A percentile compares a stretch with the other conserved stretches of the same genome.
These are phyloP conservation scores for Marasmius tenuissimus DNA, from an alignment of 1,284 basidiomycete genomes.

Conservation along the genomic window DNA sequence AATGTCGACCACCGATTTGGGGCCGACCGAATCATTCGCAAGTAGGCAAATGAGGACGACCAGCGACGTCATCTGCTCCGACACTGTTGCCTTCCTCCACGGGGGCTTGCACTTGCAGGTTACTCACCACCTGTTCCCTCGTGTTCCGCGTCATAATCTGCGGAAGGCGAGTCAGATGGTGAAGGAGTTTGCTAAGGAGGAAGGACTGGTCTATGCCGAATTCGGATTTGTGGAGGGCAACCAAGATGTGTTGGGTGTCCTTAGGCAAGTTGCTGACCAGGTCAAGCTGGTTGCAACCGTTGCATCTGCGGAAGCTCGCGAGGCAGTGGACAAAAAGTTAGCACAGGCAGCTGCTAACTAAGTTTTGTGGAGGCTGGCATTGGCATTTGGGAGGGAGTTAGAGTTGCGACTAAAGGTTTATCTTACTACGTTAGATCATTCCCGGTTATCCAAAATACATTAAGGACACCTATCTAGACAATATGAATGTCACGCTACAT, in stretches of 20 bases:
- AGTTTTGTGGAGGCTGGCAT: neutral
- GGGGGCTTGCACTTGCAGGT: conserved; percentile 95
- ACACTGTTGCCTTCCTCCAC: conserved; percentile 81
- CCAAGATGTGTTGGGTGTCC: conserved; percentile 71
- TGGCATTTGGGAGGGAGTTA: neutral
- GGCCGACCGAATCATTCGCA: conserved; percentile 88
- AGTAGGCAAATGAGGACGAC: conserved; percentile 95
- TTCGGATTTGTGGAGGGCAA: conserved; percentile 90
- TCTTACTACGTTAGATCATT: neutral
- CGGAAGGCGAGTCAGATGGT: conserved; percentile 79
- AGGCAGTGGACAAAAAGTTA: conserved; percentile 52
- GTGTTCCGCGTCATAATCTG: conserved; percentile 93
- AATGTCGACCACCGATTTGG: conserved; percentile 91
- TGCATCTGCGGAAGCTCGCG: conserved; percentile 61
- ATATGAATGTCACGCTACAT: conserved; percentile 4
- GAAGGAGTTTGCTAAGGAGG: conserved; percentile 83
- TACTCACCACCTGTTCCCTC: conserved; percentile 83
- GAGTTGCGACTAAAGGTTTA: no score
- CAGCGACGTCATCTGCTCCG: conserved; percentile 89
- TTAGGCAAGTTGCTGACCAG: conserved; percentile 82
- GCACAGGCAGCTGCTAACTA: conserved; percentile 18
- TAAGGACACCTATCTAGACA: neutral
- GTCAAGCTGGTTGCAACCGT: conserved; percentile 75
- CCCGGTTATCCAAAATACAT: neutral
- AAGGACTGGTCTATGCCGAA: conserved; percentile 85